These are phyloP conservation scores for Exsudoporus frostii DNA, from an alignment of 768 basidiomycete genomes.

Conservation along the genomic window DNA sequence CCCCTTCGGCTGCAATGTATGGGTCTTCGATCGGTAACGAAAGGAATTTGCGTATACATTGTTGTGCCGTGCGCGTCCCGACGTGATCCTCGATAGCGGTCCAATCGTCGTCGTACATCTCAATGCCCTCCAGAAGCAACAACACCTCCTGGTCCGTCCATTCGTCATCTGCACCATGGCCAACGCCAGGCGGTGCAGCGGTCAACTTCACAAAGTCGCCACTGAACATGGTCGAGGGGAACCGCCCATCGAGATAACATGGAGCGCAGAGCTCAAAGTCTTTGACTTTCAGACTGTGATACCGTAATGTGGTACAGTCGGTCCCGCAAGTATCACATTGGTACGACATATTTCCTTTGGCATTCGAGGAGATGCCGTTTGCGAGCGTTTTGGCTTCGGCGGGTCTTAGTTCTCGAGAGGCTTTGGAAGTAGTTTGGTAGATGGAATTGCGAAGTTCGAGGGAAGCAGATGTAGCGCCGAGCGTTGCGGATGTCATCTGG, in stretches of 20 bases:
- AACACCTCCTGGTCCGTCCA: slow-evolving; percentile 94
- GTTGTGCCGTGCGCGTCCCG: slow-evolving; percentile 84
- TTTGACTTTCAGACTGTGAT: slow-evolving; percentile 91
- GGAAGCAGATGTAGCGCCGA: slow-evolving; percentile 43
- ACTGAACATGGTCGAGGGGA: slow-evolving; percentile 93
- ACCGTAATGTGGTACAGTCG: slow-evolving; percentile 85
- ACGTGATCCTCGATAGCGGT: slow-evolving; percentile 90
- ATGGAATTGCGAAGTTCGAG: slow-evolving; percentile 86
- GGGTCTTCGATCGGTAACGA: slow-evolving; percentile 96
- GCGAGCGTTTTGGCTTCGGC: slow-evolving; percentile 65
- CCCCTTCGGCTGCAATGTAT: slow-evolving; percentile 75
- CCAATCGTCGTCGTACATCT: slow-evolving; percentile 99
- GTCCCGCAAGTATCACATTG: slow-evolving; percentile 94
- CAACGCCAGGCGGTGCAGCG: slow-evolving; percentile 30
- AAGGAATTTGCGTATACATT: slow-evolving; percentile 94
- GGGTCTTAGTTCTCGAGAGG: slow-evolving; percentile 66
- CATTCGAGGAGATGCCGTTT: slow-evolving; percentile 46
- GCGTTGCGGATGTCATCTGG: slow-evolving; percentile 21
- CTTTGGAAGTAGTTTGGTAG: slow-evolving; percentile 83
- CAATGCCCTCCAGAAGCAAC: slow-evolving; percentile 88
- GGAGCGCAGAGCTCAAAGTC: slow-evolving; percentile 87
- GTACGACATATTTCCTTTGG: slow-evolving; percentile 53
- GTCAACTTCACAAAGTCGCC: slow-evolving; percentile 94
- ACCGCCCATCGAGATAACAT: slow-evolving; percentile 95
- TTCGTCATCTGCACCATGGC: slow-evolving; percentile 50